Base-by-base conservation (phyloP, 371 early-diverging fungal genomes). In the Rhizopus arrhizus region DNA sequence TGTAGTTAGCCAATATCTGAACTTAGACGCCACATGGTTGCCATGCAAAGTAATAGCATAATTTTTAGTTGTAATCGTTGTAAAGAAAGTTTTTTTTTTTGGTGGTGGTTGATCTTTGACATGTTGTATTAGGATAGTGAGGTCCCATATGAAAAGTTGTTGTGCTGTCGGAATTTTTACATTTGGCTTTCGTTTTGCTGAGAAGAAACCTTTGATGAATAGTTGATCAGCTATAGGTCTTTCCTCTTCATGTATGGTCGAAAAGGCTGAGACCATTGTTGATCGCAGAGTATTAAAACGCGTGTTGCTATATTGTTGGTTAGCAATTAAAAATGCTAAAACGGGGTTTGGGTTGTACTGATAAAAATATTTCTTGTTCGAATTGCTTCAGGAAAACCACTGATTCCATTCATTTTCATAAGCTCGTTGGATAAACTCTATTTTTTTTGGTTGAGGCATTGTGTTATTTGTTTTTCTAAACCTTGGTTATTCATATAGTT, bases 1-100 rank as follows among this genome's bases (percentile, higher is more conserved):
- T 48, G 57, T 48, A 57, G 38, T 33, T 22, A 3, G 12, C 57
- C 57, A 29, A 57, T 57, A 48, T 65, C 70, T 2, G 60, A 62
- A 16, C 63, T 15, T 47, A 59, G 65, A 16, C 61, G 43, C 63
- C 66, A 65, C 62, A 70, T 59, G 6, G 66, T 56, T 10, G 45
- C 43, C 12, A 63, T 41, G 40, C 58, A 52, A 0, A 63, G 5
- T 5, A 63, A 33, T 10, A 53, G 0, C 15, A 57, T 31, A 4
- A 58, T 63, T 32, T 63, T 63, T 2, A 33, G 10, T 40, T 57
- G 53, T 32, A 63, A 28, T 15, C 16, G 35, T 0, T 53, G 12
- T 3, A 60, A 33, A 50, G 22, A 15, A 6, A 58, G 22, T 4
- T 49, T 5, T 6, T 8, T n/a, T 7, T n/a, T 22, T 40, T 7